These are phyloP conservation scores for Fusarium chaquense DNA, from an alignment of 2,329 filamentous ascomycete genomes.

Conservation along the genomic window DNA sequence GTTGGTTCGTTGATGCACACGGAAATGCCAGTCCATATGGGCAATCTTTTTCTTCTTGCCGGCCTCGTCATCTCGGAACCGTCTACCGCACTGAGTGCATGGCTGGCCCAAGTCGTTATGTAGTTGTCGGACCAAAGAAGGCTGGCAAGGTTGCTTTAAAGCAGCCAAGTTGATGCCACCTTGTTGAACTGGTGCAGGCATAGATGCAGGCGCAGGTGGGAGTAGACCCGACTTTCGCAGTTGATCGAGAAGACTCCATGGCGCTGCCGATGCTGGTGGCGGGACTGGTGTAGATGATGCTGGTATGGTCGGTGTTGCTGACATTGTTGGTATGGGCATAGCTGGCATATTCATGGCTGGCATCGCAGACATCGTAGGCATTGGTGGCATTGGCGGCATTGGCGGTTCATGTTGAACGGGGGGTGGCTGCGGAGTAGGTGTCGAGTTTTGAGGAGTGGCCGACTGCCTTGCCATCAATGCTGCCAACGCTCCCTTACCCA, in stretches of 20 bases:
- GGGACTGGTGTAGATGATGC: conserved; percentile 40
- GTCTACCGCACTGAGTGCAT: conserved; percentile 90
- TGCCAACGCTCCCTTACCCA: conserved; percentile 71
- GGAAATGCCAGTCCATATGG: conserved; percentile 99
- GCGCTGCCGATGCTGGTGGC: conserved; percentile 57
- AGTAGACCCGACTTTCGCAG: conserved; percentile 77
- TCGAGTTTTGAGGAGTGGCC: conserved; percentile 61
- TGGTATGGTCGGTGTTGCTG: conserved; percentile 8
- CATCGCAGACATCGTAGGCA: conserved; percentile 20
- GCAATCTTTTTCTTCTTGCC: conserved; percentile 88
- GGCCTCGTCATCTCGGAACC: conserved; percentile 81
- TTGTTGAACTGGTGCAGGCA: conserved; percentile 55
- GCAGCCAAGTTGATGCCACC: conserved; percentile 74
- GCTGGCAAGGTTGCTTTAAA: conserved; percentile 79
- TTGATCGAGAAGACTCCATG: conserved; percentile 73
- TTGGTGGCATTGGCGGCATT: conserved; percentile 19
- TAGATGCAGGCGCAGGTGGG: conserved; percentile 58
- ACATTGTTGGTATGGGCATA: conserved; percentile 55
- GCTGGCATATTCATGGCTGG: conserved; percentile 56
- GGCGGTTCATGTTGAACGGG: conserved; percentile 24
- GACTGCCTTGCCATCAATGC: conserved; percentile 68
- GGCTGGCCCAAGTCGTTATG: conserved; percentile 87
- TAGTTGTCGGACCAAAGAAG: conserved; percentile 77
- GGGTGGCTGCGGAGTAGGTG: conserved; percentile 57
- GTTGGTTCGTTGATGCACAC: conserved; percentile 87